Conservation (phyloP, 2,329 filamentous ascomycete genomes). For the Cladosporium colombiae region DNA sequence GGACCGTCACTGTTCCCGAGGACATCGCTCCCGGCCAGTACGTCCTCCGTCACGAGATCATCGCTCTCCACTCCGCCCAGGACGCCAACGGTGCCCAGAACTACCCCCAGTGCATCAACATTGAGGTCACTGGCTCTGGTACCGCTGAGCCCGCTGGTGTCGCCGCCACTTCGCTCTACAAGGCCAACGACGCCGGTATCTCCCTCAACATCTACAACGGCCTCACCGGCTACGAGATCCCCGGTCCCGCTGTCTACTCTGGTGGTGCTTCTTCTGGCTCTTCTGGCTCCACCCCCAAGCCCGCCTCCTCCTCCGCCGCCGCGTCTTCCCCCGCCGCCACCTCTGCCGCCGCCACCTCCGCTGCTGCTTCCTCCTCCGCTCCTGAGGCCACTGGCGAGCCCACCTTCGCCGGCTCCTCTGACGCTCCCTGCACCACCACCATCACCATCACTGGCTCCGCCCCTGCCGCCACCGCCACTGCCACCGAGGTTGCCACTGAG, state of each 20-base stretch:
- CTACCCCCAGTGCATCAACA: constrained; percentile 57
- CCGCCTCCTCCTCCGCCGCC: constrained; percentile 16
- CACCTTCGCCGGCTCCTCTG: background rate
- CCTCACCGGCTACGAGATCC: constrained; percentile 13
- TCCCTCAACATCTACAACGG: constrained; percentile 13
- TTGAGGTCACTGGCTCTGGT: constrained; percentile 60
- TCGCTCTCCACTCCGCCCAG: constrained; percentile 60
- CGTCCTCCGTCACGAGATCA: constrained; percentile 61
- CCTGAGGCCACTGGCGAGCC: constrained; percentile 14
- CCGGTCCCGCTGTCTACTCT: constrained; percentile 15
- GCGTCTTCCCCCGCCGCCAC: constrained; percentile 3
- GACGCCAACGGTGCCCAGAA: constrained; percentile 47
- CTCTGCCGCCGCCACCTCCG: background rate
- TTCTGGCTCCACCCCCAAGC: constrained; percentile 2
- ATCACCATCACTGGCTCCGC: constrained; percentile 26
- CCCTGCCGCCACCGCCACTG: constrained; percentile 21
- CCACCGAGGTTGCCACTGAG: too few relatives aligned
- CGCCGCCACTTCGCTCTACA: constrained; percentile 59
- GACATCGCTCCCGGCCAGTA: constrained; percentile 59
- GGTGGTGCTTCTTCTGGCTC: constrained; percentile 17
- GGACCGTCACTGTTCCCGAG: constrained; percentile 52
- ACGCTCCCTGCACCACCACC: constrained; percentile 21
- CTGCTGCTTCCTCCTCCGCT: background rate
- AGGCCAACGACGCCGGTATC: constrained; percentile 13
- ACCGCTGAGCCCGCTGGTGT: constrained; percentile 50